phyloP scores from a whole-genome alignment of 257 asterid species.

The Avicennia marina region DNA sequence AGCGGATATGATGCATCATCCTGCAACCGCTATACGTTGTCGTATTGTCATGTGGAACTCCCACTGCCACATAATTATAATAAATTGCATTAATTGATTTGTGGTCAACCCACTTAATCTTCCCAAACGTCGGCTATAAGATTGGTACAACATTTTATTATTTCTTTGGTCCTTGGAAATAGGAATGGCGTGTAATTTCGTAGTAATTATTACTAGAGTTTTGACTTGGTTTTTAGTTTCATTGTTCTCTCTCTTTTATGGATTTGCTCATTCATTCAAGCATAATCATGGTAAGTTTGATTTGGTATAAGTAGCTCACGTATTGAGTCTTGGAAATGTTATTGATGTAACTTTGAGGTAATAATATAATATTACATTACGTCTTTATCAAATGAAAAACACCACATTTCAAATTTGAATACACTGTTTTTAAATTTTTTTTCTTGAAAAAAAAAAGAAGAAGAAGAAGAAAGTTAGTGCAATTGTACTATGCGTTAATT shows the following conservation, averaged over 20 bases:
- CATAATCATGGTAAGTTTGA: neutral
- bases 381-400: too few relatives aligned
- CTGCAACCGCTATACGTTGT: neutral
- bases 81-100: neutral
- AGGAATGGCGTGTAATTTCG: slow-evolving; percentile 1
- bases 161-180: slow-evolving; percentile 10
- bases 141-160: neutral
- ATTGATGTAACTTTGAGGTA: too few relatives aligned
- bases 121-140: slow-evolving; percentile 5
- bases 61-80: too few relatives aligned
- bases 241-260: too few relatives aligned
- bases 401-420: too few relatives aligned
- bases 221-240: neutral
- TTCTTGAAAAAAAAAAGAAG: too few relatives aligned
- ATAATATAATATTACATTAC: too few relatives aligned
- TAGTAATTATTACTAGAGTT: neutral
- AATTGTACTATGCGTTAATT: neutral
- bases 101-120: slow-evolving; percentile 15
- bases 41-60: neutral
- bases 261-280: neutral
- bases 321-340: too few relatives aligned
- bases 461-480: too few relatives aligned
- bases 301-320: too few relatives aligned
- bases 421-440: too few relatives aligned
- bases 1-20: neutral